Percentiles rank a stretch among this genome's conserved stretches.
phyloP scores from a whole-genome alignment of 2,329 filamentous ascomycete species.

The Arachnopeziza araneosa region DNA sequence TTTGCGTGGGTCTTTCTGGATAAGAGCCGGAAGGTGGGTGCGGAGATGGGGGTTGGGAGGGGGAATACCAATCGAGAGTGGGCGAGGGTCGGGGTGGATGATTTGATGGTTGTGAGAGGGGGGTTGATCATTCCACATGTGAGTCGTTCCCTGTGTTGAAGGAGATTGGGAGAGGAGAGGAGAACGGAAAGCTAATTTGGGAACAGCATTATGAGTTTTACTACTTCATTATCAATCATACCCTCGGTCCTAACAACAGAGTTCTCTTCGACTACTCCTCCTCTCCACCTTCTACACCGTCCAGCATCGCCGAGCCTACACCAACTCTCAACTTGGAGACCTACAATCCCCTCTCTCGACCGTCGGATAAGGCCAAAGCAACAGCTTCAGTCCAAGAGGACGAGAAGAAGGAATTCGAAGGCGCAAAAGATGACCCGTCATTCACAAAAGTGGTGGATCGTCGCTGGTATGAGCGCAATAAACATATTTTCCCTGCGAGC shows the following conservation, averaged over 20 bases:
- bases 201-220: slow-evolving; percentile 94
- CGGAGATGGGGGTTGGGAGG: slow-evolving; percentile 68
- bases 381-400: slow-evolving; percentile 33
- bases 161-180: slow-evolving; percentile 18
- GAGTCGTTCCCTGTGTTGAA: slow-evolving; percentile 39
- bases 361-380: slow-evolving; percentile 30
- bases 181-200: slow-evolving; percentile 3
- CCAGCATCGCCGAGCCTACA: not conserved
- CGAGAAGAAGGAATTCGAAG: slow-evolving; percentile 53
- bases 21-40: slow-evolving; percentile 83
- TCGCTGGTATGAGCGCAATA: slow-evolving; percentile 95
- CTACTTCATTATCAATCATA: slow-evolving; percentile 91
- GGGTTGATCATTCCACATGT: slow-evolving; percentile 93
- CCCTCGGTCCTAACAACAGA: slow-evolving; percentile 63
- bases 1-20: slow-evolving; percentile 91
- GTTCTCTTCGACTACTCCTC: slow-evolving; percentile 71
- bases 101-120: slow-evolving; percentile 86
- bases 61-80: slow-evolving; percentile 66
- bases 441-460: slow-evolving; percentile 93
- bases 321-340: slow-evolving; percentile 19
- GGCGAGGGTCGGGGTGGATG: slow-evolving; percentile 91
- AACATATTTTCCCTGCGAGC: slow-evolving; percentile 95
- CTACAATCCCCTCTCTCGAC: slow-evolving; percentile 36
- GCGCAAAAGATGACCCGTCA: slow-evolving; percentile 68
- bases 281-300: slow-evolving; percentile 34